Evolutionary conservation across 306 rosid genomes (phyloP), one percentile per base, ranked within the genome.

Genomic region (Malus asiatica): DNA sequence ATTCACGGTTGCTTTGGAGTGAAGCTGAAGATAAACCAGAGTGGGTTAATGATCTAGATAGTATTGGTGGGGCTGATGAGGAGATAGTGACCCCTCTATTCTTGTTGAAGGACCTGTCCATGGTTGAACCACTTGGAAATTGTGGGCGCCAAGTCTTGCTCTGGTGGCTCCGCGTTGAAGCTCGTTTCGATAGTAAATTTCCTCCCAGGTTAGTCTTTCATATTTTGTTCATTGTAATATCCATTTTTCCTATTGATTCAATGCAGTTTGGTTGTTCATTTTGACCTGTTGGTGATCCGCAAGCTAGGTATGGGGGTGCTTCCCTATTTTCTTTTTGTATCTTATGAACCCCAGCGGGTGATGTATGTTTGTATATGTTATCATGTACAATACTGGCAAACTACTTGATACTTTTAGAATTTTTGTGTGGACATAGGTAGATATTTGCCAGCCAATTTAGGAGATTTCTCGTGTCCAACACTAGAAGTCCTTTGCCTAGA

Each of bases 121-220:
- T 88, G 96, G 93, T 93, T 23, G 99, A 93, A 82, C 99, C 98
- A 20, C 97, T 96, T 58, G 99, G 98, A 80, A 87, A 78, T 80
- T 96, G 99, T 80, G 99, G 99, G 46, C 97, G 96, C 45, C 96
- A 93, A 73, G 89, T 90, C 79, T 82, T 96, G 83, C 87, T 96
- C 35, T 96, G 98, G 98, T 96, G 98, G 99, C 82, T 96, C 57
- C 93, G 99, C 16, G 99, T 93, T 82, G 98, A 96, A 90, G 99
- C 98, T 72, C 99, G 99, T 61, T 85, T 90, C 4, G 99, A 96
- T 83, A 96, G 99, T 89, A 96, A 90, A 85, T 96, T 96, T 73
- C 99, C 99, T 87, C 82, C 93, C 64, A 86, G 87, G 99, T 93
- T 59, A 80, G 88, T 82, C 78, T 23, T 81, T 78, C 35, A 68